Evolutionary conservation across 192 early-diverging fungal species (phyloP), one percentile per base, ranked within the genome.

Genomic region (Mortierella hygrophila): DNA sequence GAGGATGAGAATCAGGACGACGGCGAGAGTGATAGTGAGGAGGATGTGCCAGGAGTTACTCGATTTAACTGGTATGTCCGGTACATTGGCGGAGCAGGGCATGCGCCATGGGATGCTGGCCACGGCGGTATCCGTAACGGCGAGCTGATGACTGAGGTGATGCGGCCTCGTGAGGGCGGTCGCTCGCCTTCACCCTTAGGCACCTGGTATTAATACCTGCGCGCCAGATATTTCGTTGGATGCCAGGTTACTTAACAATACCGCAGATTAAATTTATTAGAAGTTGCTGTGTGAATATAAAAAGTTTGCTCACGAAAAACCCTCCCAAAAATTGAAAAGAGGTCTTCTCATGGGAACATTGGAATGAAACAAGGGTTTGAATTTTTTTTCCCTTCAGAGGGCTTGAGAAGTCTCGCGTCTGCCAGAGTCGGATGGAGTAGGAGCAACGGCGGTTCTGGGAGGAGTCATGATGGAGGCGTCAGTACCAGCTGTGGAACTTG

Each of bases 111-210:
- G 29, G 73, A 54, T 20, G 65, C 76, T 49, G 52, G 38, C 0
- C 60, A 46, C 21, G 79, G 72, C 6, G 79, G 72, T 35, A 57
- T 72, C 11, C 21, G 18, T 16, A 82, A 76, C 23, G 29, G 37
- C 8, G 80, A 82, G 44, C 49, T 76, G 38, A 82, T 82, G 80
- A 26, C 74, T 37, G 68, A 82, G 57, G 74, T 76, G n/a, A 82
- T 82, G 80, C 74, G 80, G 35, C 80, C 80, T 20, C 80, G 80
- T 8, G 68, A 60, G 37, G 80, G 44, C 5, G 71, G 80, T n/a
- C 74, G 80, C 2, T 82, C 80, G 2, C 80, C 80, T n/a, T 76
- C 80, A n/a, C 80, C 80, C 46, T 55, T 82, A 1, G 70, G 74
- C 42, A 82, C 80, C 13, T 82, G 80, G 80, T 82, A 76, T 37